Base-by-base conservation (phyloP, 139 green algal genomes). In the Picochlorum sp. region DNA sequence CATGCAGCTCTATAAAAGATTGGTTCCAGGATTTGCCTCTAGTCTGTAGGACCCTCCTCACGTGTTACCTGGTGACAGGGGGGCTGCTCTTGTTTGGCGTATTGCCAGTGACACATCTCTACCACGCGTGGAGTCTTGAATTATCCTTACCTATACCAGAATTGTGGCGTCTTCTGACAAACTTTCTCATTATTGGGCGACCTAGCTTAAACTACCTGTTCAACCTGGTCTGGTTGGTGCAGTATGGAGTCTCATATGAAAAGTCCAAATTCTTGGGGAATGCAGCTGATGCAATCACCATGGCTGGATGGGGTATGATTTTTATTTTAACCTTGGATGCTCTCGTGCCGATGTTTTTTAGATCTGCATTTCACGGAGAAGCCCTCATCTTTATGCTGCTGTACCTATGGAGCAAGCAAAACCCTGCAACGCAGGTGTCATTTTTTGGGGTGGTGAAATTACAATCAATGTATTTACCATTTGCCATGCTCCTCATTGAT, bases 311-410 rank as follows among this genome's bases (percentile, higher is more conserved):
- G 3, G 65, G 71, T 8, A 55, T 73, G 49, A 41, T 44, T 13
- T 44, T 64, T 11, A 70, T 45, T 15, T 7, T 70, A 50, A 13
- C 8, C n/a, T 34, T 77, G 13, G 71, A 77, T 59, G 60, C 65
- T 49, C 8, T 67, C 13, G n/a, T 75, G 13, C 80, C 80, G 5
- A 57, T 69, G 15, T 66, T 86, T 21, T 65, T 65, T 28, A 24
- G n/a, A n/a, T 10, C 31, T 3, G 16, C 9, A 11, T 80, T 89
- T 26, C 71, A 87, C 38, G 75, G 60, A 18, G n/a, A 20, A 3
- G 37, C 77, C 20, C 57, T 90, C 4, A 45, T 90, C n/a, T 85
- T 79, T 57, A 78, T 87, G 70, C 58, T 90, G n/a, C 8, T 88
- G n/a, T 89, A 89, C 67, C 52, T 90, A 23, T 89, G 83, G 83